Evolutionary conservation across 768 basidiomycete genomes (phyloP).

Genomic region (Hericium coralloides): DNA sequence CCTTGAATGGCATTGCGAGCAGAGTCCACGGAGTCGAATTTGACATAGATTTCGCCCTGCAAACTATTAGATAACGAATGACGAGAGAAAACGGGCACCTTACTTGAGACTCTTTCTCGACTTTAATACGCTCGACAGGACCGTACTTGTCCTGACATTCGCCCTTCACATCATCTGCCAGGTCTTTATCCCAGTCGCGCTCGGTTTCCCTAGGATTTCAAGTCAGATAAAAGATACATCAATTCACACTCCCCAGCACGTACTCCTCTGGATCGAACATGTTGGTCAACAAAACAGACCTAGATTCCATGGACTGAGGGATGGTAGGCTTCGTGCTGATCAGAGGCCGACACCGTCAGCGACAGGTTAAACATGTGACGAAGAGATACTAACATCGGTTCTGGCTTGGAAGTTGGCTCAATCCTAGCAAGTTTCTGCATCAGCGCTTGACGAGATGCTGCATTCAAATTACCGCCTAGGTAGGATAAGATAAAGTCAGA

Average conservation of each 20-base stretch:
- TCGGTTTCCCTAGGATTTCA: conserved; percentile 71
- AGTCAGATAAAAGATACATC: background rate
- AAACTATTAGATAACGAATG: background rate
- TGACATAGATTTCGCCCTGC: conserved; percentile 96
- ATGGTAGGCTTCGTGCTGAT: conserved; percentile 68
- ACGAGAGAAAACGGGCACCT: conserved; percentile 12
- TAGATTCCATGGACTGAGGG: conserved; percentile 81
- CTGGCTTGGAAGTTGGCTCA: conserved; percentile 50
- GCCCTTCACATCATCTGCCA: conserved; percentile 91
- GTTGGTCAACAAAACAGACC: conserved; percentile 82
- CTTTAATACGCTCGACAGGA: conserved; percentile 75
- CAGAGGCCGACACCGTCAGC: conserved; percentile 9
- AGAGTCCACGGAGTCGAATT: conserved; percentile 71
- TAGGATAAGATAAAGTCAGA: conserved; percentile 4
- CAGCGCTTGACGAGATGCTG: conserved; percentile 96
- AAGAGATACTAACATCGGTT: conserved; percentile 45
- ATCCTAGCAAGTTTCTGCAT: conserved; percentile 99
- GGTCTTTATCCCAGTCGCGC: conserved; percentile 92
- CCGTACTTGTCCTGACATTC: conserved; percentile 94
- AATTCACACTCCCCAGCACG: conserved; percentile 19
- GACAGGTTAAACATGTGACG: background rate
- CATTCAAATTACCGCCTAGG: conserved; percentile 93
- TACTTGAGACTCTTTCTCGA: conserved; percentile 92
- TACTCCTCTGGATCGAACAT: conserved; percentile 99
- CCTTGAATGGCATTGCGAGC: conserved; percentile 83